phyloP scores from a whole-genome alignment of 805 yeast species.

The Candida tibetensis region DNA sequence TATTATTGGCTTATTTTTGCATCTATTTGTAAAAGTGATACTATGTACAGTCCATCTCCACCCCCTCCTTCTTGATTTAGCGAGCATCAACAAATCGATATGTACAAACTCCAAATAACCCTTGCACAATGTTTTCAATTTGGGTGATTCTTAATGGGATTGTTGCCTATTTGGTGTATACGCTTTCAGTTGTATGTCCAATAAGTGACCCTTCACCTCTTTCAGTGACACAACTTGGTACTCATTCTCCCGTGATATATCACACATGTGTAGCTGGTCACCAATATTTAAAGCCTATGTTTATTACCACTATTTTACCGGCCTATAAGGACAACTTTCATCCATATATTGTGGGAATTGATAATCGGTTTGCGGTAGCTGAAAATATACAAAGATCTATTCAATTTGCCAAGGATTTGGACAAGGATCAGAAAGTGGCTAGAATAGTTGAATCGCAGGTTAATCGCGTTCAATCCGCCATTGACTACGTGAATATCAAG shows the following conservation, averaged over 20 bases:
- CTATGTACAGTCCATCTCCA: too few species aligned
- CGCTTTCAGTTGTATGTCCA: slow-evolving; percentile 6
- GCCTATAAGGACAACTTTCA: neutral
- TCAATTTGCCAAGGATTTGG: neutral
- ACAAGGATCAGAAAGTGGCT: neutral
- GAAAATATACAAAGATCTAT: neutral
- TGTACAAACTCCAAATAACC: too few species aligned
- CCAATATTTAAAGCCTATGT: slow-evolving; percentile 6
- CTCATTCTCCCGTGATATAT: slow-evolving; percentile 4
- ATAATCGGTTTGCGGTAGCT: neutral
- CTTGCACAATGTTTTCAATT: neutral
- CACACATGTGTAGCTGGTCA: slow-evolving; percentile 9
- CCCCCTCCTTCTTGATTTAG: too few species aligned
- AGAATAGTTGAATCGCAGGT: neutral
- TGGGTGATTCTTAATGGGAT: neutral
- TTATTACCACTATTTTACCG: neutral
- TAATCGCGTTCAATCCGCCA: neutral
- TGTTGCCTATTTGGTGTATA: slow-evolving; percentile 7
- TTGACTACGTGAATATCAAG: neutral
- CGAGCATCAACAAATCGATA: neutral
- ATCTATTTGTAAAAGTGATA: too few species aligned
- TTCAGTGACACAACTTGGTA: neutral
- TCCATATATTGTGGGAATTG: slow-evolving; percentile 1
- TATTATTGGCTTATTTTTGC: too few species aligned
- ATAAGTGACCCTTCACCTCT: neutral